Percentiles rank a stretch among this genome's conserved stretches.
These are phyloP conservation scores for Ascochyta viciae-villosae DNA, from an alignment of 2,329 filamentous ascomycete genomes.

Conservation along the genomic window DNA sequence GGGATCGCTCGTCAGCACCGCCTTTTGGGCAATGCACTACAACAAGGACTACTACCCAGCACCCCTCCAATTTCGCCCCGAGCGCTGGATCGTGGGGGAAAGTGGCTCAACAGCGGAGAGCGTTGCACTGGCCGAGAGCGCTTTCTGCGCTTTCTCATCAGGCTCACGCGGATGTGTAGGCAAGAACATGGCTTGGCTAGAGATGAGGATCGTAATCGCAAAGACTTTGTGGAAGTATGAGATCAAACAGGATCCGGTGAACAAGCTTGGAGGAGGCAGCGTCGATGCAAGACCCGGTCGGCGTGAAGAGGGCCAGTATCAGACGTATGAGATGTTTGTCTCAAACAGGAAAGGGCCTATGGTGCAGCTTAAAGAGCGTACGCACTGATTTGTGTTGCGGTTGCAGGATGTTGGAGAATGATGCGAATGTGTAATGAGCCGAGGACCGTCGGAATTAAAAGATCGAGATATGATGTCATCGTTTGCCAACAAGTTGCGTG, in stretches of 20 bases:
- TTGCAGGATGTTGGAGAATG: too few species aligned
- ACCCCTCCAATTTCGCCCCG: constrained; percentile 24
- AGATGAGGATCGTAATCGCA: constrained; percentile 33
- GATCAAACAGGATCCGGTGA: constrained; percentile 23
- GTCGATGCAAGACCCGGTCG: constrained; percentile 24
- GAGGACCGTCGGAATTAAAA: too few species aligned
- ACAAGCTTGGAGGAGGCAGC: constrained; percentile 34
- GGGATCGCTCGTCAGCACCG: constrained; percentile 27
- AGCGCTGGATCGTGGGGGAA: constrained; percentile 28
- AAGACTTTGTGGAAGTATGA: constrained; percentile 43
- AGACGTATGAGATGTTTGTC: constrained; percentile 39
- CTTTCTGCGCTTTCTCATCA: constrained; percentile 30
- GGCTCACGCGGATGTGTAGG: constrained; percentile 38
- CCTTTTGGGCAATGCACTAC: constrained; percentile 26
- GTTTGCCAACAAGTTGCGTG: too few species aligned
- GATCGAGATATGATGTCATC: too few species aligned
- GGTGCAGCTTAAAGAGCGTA: constrained; percentile 31
- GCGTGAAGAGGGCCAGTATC: constrained; percentile 31
- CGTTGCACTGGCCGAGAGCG: constrained; percentile 22
- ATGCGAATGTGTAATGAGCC: too few species aligned
- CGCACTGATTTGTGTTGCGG: constrained; percentile 11
- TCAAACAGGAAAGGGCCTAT: constrained; percentile 44
- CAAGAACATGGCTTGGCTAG: constrained; percentile 38
- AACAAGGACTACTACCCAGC: constrained; percentile 27
- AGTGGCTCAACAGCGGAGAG: constrained; percentile 16